These are phyloP conservation scores for Globisporangium solare DNA, from an alignment of 352 stramenopile genomes.

Conservation along the genomic window DNA sequence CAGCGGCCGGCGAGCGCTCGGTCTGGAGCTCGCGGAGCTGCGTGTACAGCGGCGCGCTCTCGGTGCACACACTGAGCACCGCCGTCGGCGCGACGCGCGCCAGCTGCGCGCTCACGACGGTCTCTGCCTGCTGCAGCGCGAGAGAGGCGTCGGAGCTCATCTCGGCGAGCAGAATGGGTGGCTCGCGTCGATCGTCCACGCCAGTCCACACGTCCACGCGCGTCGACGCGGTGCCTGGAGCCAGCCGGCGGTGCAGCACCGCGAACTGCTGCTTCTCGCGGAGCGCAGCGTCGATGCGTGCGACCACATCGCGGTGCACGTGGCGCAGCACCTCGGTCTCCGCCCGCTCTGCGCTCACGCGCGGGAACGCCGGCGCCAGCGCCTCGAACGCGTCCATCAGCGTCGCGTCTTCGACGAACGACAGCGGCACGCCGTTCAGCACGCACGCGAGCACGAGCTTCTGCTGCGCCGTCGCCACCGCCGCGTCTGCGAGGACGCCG, in stretches of 20 bases:
- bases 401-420: constrained; percentile 35
- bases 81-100: neutral
- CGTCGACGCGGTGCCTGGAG: neutral
- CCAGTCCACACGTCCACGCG: constrained; percentile 5
- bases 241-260: constrained; percentile 20
- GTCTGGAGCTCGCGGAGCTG: neutral
- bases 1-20: neutral
- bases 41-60: constrained; percentile 12
- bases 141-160: neutral
- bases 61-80: constrained; percentile 18
- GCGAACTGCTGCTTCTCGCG: constrained; percentile 20
- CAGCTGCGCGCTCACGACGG: neutral
- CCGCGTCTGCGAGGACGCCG: no score
- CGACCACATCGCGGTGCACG: constrained; percentile 13
- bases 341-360: constrained; percentile 13
- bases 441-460: constrained; percentile 42
- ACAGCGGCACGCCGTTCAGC: constrained; percentile 25
- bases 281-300: constrained; percentile 12
- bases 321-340: constrained; percentile 19
- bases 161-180: neutral
- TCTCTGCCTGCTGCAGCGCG: constrained; percentile 1
- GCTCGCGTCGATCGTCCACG: neutral
- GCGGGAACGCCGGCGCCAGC: constrained; percentile 22
- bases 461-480: constrained; percentile 21
- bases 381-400: constrained; percentile 27